A percentile compares a stretch with the other conserved stretches of the same genome.
Conservation (phyloP, 2,329 filamentous ascomycete genomes). For the Arthroderma uncinatum region DNA sequence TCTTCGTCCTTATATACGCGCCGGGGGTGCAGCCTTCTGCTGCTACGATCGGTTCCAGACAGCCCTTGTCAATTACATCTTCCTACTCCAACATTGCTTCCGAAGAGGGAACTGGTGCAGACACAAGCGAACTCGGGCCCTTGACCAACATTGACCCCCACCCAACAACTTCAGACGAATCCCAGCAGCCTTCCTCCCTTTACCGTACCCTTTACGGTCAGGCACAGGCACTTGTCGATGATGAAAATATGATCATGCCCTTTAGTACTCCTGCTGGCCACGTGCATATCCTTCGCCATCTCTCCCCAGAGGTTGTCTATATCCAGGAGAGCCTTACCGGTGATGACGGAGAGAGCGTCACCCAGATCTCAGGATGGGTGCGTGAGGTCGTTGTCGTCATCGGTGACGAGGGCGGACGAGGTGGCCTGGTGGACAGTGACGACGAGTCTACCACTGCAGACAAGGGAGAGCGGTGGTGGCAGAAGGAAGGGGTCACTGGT, state of each 20-base stretch:
- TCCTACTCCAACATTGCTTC: constrained; percentile 80
- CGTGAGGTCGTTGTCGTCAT: constrained; percentile 51
- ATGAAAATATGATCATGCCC: constrained; percentile 75
- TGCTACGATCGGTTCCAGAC: constrained; percentile 29
- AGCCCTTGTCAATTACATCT: constrained; percentile 57
- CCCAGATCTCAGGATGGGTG: constrained; percentile 54
- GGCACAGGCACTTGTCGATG: constrained; percentile 67
- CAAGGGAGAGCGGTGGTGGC: constrained; percentile 42
- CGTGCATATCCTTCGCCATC: constrained; percentile 73
- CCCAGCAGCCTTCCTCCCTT: constrained; percentile 44
- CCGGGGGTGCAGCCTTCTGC: constrained; percentile 59
- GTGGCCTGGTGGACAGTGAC: constrained; percentile 73
- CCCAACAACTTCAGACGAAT: constrained; percentile 32
- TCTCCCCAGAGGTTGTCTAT: constrained; percentile 78
- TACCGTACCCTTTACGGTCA: constrained; percentile 75
- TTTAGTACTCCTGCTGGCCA: constrained; percentile 78
- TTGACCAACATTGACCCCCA: constrained; percentile 38
- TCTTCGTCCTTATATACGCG: constrained; percentile 84
- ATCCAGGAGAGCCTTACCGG: constrained; percentile 76
- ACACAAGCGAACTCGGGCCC: constrained; percentile 43
- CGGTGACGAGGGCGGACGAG: constrained; percentile 48
- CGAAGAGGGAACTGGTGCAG: constrained; percentile 46
- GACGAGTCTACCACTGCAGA: constrained; percentile 36
- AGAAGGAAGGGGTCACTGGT: constrained; percentile 67
- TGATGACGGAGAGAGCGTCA: constrained; percentile 59